These are phyloP conservation scores for Cutaneotrichosporon mucoides DNA, from an alignment of 1,284 basidiomycete species.

Conservation along the genomic window DNA sequence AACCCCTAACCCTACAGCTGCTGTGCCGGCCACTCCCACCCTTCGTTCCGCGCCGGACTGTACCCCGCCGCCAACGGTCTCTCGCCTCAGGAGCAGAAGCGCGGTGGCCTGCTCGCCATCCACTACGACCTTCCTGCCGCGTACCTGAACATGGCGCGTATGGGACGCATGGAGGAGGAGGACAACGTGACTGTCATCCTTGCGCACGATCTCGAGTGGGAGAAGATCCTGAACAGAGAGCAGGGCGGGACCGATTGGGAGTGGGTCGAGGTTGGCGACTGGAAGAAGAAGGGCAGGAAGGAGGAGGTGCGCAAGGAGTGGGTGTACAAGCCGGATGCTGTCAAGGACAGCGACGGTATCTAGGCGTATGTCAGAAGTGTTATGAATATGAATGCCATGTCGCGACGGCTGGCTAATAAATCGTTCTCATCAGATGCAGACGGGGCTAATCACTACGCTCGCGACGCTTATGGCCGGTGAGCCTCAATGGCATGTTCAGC, in stretches of 20 bases:
- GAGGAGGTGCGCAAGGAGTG: conserved; percentile 10
- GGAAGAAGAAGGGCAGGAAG: conserved; percentile 14
- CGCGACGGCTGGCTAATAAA: too few relatives aligned
- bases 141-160: conserved; percentile 18
- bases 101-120: conserved; percentile 16
- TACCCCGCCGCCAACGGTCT: conserved; percentile 14
- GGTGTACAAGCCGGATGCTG: conserved; percentile 7
- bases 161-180: conserved; percentile 23
- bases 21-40: conserved; percentile 10
- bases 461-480: too few relatives aligned
- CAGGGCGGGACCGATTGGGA: conserved; percentile 16
- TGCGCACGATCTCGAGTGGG: conserved; percentile 21
- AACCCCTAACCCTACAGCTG: too few relatives aligned
- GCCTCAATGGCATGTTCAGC: too few relatives aligned
- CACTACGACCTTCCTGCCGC: conserved; percentile 18
- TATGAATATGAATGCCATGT: too few relatives aligned
- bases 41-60: conserved; percentile 16
- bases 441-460: too few relatives aligned
- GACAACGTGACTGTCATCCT: conserved; percentile 14
- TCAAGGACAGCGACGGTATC: conserved; percentile 1
- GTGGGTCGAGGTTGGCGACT: conserved; percentile 13
- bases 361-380: too few relatives aligned
- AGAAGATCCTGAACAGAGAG: conserved; percentile 14
- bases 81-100: conserved; percentile 8
- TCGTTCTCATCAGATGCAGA: too few relatives aligned